Evolutionary conservation across 106 monocot genomes (phyloP), one percentile per base, ranked within the genome.

Genomic region (Acanthochlamys bracteata): DNA sequence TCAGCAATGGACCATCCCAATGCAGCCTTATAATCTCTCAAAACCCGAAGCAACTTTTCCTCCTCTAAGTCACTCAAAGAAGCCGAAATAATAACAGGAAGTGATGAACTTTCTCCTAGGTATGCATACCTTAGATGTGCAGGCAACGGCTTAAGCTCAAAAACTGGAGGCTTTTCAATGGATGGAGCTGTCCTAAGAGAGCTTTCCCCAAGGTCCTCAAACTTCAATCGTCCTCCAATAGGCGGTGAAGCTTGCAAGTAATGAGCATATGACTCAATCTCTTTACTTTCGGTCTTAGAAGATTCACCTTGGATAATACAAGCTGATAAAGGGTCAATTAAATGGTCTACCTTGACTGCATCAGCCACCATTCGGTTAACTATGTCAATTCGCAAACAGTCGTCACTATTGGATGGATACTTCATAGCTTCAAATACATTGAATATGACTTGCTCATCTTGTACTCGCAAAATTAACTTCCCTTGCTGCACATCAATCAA

Each of bases 31-130:
- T 61, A 39, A 1, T 19, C n/a, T 39, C 39, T 61, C 17, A 61
- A 40, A 55, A 19, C 25, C 10, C 10, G 25, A 24, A 59, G 10
- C 6, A 59, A 25, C 17, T 59, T 59, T 27, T 59, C 25, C 27
- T 59, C 59, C 24, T 59, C 1, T 1, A 25, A 9, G 8, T 33
- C 17, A 26, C 13, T 59, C 17, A 59, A 59, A 26, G 22, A 25
- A 14, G 59, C 7, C 12, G 59, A 59, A 59, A 59, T 59, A 24
- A 59, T 59, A 13, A 59, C 25, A 59, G 22, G 59, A 13, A 59
- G 26, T 13, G 23, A 13, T 25, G 25, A 59, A 33, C 2, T 17
- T 20, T 59, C 26, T 26, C 17, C 26, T 26, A 59, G 11, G 3
- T 13, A 59, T 20, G 57, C 26, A 59, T 59, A 59, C 27, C 27